Percentiles rank a stretch among this genome's conserved stretches.
Conservation (phyloP, 768 basidiomycete species). For the Trichaptum fuscoviolaceum region DNA sequence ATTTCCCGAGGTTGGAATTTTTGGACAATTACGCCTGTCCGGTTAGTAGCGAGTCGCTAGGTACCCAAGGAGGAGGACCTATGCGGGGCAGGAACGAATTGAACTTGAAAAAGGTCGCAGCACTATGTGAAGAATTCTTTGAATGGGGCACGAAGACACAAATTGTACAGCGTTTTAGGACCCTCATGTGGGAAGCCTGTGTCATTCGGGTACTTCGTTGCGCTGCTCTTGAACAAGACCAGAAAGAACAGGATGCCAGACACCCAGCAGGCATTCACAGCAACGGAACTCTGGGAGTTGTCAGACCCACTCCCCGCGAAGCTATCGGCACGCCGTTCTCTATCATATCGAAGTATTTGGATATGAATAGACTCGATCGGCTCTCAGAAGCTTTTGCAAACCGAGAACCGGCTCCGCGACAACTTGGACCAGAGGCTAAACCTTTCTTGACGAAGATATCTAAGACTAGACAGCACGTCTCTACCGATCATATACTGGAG, state of each 20-base stretch:
- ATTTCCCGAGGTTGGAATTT: conserved; percentile 18
- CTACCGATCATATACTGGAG: conserved; percentile 36
- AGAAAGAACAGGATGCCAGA: conserved; percentile 22
- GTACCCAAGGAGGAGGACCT: conserved; percentile 13
- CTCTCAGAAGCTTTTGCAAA: conserved; percentile 19
- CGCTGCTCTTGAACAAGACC: conserved; percentile 26
- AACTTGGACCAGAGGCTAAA: conserved; percentile 11
- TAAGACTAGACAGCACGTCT: conserved; percentile 31
- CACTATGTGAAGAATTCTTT: conserved; percentile 23
- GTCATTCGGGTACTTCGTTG: conserved; percentile 20
- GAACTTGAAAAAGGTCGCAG: conserved; percentile 18
- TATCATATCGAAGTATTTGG: conserved; percentile 18
- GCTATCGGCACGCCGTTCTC: conserved; percentile 19
- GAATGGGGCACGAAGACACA: conserved; percentile 20
- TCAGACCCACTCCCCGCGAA: conserved; percentile 13
- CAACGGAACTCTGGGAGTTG: too few species aligned
- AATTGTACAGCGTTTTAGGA: conserved; percentile 19
- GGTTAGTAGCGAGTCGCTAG: conserved; percentile 15
- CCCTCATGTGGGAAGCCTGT: conserved; percentile 19
- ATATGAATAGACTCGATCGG: conserved; percentile 11
- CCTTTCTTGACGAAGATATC: conserved; percentile 30
- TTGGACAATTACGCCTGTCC: conserved; percentile 22
- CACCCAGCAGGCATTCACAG: conserved; percentile 16
- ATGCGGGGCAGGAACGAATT: conserved; percentile 19
- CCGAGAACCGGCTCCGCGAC: conserved; percentile 4